Percentiles rank a stretch among this genome's conserved stretches.
phyloP scores from a whole-genome alignment of 208 protist species.

The Trypanosoma congolense region DNA sequence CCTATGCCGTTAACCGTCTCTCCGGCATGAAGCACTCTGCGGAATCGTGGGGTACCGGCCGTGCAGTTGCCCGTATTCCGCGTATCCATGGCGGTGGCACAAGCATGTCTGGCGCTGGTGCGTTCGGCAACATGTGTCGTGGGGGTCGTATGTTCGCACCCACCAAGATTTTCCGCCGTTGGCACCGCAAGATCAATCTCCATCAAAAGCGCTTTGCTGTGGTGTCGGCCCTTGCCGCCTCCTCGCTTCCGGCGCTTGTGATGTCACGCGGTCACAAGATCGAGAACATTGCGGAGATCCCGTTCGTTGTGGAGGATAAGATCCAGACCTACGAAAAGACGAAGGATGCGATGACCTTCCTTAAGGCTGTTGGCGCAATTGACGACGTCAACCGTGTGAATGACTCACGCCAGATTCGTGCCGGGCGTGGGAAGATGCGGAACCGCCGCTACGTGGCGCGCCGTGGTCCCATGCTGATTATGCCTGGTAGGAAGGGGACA shows the following conservation, averaged over 20 bases:
- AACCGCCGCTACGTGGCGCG: conserved; percentile 94
- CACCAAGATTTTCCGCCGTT: conserved; percentile 97
- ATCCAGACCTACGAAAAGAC: conserved; percentile 94
- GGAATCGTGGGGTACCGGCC: conserved; percentile 99
- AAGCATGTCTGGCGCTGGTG: conserved; percentile 96
- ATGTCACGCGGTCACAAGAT: conserved; percentile 98
- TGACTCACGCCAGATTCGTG: conserved; percentile 85
- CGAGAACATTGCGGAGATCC: conserved; percentile 92
- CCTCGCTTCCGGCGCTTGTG: conserved; percentile 94
- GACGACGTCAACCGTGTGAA: conserved; percentile 94
- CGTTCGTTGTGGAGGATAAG: conserved; percentile 93
- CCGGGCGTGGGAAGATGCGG: conserved; percentile 96
- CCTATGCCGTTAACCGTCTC: conserved; percentile 93
- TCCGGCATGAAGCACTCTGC: conserved; percentile 97
- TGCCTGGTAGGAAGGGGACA: conserved; percentile 86
- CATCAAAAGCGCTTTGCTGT: conserved; percentile 97
- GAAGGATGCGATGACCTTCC: conserved; percentile 91
- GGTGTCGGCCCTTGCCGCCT: conserved; percentile 97
- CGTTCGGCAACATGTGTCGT: conserved; percentile 99
- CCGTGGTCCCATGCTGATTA: conserved; percentile 96
- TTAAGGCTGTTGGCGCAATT: conserved; percentile 91
- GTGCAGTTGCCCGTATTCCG: conserved; percentile 99
- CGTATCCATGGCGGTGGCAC: conserved; percentile 98
- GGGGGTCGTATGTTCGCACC: conserved; percentile 99
- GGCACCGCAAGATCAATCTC: conserved; percentile 96